phyloP scores from a whole-genome alignment of 768 basidiomycete species.

The Gloeostereum incarnatum region DNA sequence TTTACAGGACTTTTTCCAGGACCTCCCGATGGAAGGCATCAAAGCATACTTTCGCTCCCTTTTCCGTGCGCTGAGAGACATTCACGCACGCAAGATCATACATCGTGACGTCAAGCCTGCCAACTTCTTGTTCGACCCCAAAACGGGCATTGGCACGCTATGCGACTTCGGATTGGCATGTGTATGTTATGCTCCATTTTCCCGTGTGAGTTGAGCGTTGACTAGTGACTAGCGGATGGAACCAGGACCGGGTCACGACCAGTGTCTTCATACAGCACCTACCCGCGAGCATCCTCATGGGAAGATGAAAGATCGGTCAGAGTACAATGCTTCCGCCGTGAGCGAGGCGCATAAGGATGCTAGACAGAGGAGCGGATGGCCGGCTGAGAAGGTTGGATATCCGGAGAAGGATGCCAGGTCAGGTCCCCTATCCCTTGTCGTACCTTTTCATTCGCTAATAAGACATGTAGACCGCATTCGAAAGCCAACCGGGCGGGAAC shows the following conservation, averaged over 20 bases:
- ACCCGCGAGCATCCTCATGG: slow-evolving; percentile 64
- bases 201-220: neutral
- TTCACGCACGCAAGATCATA: slow-evolving; percentile 79
- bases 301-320: slow-evolving; percentile 27
- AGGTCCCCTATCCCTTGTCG: slow-evolving; percentile 5
- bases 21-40: slow-evolving; percentile 65
- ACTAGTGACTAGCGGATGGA: slow-evolving; percentile 42
- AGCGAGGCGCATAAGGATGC: slow-evolving; percentile 55
- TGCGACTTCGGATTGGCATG: slow-evolving; percentile 96
- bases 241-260: slow-evolving; percentile 27
- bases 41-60: slow-evolving; percentile 87
- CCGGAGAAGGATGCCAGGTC: slow-evolving; percentile 69
- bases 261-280: slow-evolving; percentile 75
- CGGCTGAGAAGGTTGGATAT: slow-evolving; percentile 70
- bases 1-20: slow-evolving; percentile 65
- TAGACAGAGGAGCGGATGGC: slow-evolving; percentile 37
- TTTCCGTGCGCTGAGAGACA: slow-evolving; percentile 82
- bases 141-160: slow-evolving; percentile 72
- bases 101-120: slow-evolving; percentile 98
- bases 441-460: neutral
- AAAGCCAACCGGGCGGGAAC: slow-evolving; percentile 98
- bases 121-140: slow-evolving; percentile 91
- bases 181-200: slow-evolving; percentile 35
- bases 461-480: slow-evolving; percentile 49
- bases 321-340: slow-evolving; percentile 38